These are phyloP conservation scores for Hericium erinaceus DNA, from an alignment of 768 basidiomycete genomes.

Conservation along the genomic window DNA sequence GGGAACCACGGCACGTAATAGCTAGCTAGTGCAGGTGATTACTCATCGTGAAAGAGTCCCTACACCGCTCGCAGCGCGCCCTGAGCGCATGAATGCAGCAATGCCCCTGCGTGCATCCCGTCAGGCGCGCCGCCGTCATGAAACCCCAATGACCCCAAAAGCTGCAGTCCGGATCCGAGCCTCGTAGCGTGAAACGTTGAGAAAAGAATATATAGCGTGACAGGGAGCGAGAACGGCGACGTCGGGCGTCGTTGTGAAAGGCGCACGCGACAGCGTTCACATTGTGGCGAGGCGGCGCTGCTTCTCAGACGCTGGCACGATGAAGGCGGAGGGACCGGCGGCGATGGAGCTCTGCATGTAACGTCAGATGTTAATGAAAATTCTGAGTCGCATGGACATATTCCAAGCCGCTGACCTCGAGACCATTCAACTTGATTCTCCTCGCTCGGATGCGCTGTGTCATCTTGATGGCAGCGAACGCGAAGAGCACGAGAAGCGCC, in stretches of 20 bases:
- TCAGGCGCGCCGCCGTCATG: background rate
- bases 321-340: background rate
- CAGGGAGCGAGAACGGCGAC: background rate
- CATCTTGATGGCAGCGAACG: slow-evolving; percentile 5
- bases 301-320: background rate
- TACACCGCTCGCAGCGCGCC: too few relatives aligned
- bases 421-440: background rate
- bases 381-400: background rate
- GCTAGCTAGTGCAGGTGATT: too few relatives aligned
- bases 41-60: too few relatives aligned
- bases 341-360: background rate
- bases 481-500: slow-evolving; percentile 9
- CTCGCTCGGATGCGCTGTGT: slow-evolving; percentile 7
- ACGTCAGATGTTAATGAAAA: background rate
- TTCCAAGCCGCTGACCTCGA: background rate
- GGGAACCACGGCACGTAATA: too few relatives aligned
- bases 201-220: background rate
- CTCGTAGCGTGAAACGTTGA: background rate
- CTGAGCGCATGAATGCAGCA: background rate
- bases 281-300: background rate
- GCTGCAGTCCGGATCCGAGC: background rate
- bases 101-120: background rate
- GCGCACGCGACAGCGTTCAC: background rate
- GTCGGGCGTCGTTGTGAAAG: background rate
- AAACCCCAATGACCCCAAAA: background rate